Conservation (phyloP, 2,329 filamentous ascomycete genomes). For the Aspergillus vadensis region DNA sequence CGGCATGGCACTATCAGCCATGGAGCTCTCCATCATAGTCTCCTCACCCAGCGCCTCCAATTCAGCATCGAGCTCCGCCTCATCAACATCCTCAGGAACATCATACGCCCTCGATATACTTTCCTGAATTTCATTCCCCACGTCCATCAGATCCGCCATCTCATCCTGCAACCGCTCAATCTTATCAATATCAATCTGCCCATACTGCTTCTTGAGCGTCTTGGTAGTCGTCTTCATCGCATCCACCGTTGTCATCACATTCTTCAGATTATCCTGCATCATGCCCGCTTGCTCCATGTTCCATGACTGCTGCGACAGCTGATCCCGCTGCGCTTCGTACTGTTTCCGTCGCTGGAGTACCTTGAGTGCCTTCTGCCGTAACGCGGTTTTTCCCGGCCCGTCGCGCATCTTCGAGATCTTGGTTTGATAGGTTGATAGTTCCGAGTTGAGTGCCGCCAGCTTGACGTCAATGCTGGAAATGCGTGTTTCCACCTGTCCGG, state of each 20-base stretch:
- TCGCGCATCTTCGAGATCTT: constrained; percentile 93
- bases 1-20: constrained; percentile 67
- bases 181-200: constrained; percentile 95
- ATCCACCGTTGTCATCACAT: constrained; percentile 97
- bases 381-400: constrained; percentile 86
- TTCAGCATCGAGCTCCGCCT: constrained; percentile 94
- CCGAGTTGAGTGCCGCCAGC: constrained; percentile 85
- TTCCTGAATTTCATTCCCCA: constrained; percentile 98
- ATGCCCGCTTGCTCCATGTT: constrained; percentile 98
- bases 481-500: constrained; percentile 69
- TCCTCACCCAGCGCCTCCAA: constrained; percentile 92
- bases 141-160: constrained; percentile 97
- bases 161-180: constrained; percentile 98
- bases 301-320: constrained; percentile 92
- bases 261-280: constrained; percentile 98
- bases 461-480: constrained; percentile 91
- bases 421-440: constrained; percentile 83
- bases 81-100: constrained; percentile 94
- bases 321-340: constrained; percentile 91
- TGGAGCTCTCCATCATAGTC: constrained; percentile 76
- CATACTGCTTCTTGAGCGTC: constrained; percentile 88
- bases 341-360: constrained; percentile 90
- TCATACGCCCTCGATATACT: constrained; percentile 89
- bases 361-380: constrained; percentile 93
- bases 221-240: constrained; percentile 97